Evolutionary conservation across 2,329 filamentous ascomycete genomes (phyloP).

Genomic region (Teratosphaeria nubilosa): DNA sequence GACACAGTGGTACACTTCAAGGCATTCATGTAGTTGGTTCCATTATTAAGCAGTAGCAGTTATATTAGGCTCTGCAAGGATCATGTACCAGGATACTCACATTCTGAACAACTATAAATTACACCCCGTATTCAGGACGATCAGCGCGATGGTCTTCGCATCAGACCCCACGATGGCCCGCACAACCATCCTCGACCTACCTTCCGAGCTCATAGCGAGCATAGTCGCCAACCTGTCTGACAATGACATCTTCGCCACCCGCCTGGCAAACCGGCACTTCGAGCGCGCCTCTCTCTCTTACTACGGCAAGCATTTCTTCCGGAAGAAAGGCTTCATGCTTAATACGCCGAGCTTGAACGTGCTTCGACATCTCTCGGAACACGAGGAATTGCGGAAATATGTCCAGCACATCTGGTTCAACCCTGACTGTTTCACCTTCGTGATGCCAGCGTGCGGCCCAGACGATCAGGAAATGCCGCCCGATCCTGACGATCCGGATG

Average conservation of each 20-base stretch:
- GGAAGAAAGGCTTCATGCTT: conserved; percentile 25
- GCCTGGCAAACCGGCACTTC: conserved; percentile 12
- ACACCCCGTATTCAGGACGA: too few species aligned
- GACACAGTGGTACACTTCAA: too few species aligned
- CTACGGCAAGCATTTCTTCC: conserved; percentile 22
- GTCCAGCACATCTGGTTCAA: conserved; percentile 26
- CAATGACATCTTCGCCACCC: conserved; percentile 13
- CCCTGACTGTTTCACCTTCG: conserved; percentile 16
- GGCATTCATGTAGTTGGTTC: too few species aligned
- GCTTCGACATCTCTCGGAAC: conserved; percentile 13
- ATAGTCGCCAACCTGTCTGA: conserved; percentile 15
- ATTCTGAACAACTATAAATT: too few species aligned
- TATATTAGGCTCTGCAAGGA: too few species aligned
- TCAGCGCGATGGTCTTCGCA: neutral
- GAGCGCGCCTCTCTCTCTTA: conserved; percentile 15
- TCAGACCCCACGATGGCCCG: neutral
- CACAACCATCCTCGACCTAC: conserved; percentile 13
- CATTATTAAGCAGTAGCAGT: too few species aligned
- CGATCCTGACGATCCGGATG: conserved; percentile 8
- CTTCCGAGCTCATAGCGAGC: conserved; percentile 18
- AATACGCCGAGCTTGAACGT: conserved; percentile 15
- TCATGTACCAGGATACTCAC: too few species aligned
- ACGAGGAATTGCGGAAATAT: conserved; percentile 16
- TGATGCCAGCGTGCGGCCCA: conserved; percentile 11
- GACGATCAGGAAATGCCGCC: conserved; percentile 9